Percentiles rank a stretch among this genome's conserved stretches.
These are phyloP conservation scores for Nelumbo lutea DNA, from an alignment of 164 flowering plant genomes.

Conservation along the genomic window DNA sequence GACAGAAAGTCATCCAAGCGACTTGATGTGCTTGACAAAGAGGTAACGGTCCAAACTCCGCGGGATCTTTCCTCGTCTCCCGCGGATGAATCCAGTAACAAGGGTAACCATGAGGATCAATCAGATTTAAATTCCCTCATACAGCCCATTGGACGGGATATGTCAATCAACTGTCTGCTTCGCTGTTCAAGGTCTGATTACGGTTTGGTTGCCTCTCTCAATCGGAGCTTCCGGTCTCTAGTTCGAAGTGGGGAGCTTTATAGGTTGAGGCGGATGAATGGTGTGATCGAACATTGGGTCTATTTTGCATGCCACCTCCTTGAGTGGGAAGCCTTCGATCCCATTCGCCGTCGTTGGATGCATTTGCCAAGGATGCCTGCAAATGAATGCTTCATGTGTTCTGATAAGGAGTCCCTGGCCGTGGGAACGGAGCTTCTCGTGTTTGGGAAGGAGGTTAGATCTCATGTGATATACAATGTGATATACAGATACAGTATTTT, in stretches of 20 bases:
- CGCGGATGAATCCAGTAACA: slow-evolving; percentile 22
- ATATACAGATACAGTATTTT: slow-evolving; percentile 71
- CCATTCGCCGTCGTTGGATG: slow-evolving; percentile 68
- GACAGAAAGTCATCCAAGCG: slow-evolving; percentile 21
- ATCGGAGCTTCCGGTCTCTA: slow-evolving; percentile 51
- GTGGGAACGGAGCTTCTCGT: slow-evolving; percentile 97
- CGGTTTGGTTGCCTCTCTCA: slow-evolving; percentile 61
- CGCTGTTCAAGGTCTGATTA: slow-evolving; percentile 85
- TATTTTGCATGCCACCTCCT: slow-evolving; percentile 76
- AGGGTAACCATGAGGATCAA: slow-evolving; percentile 29
- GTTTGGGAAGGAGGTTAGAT: slow-evolving; percentile 62
- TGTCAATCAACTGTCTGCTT: slow-evolving; percentile 61
- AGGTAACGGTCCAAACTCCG: slow-evolving; percentile 8
- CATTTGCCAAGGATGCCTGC: slow-evolving; percentile 67
- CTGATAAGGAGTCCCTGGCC: slow-evolving; percentile 92
- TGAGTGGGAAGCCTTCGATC: slow-evolving; percentile 95
- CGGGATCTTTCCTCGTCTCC: slow-evolving; percentile 14
- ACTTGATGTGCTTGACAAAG: slow-evolving; percentile 13
- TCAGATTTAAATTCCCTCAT: slow-evolving; percentile 45
- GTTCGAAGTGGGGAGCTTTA: slow-evolving; percentile 69
- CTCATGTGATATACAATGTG: slow-evolving; percentile 62
- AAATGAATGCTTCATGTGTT: slow-evolving; percentile 66
- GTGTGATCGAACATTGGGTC: slow-evolving; percentile 84
- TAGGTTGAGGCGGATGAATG: slow-evolving; percentile 46
- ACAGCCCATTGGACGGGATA: slow-evolving; percentile 59